Conservation (phyloP, 805 yeast genomes). For the Ogataea allantospora region DNA sequence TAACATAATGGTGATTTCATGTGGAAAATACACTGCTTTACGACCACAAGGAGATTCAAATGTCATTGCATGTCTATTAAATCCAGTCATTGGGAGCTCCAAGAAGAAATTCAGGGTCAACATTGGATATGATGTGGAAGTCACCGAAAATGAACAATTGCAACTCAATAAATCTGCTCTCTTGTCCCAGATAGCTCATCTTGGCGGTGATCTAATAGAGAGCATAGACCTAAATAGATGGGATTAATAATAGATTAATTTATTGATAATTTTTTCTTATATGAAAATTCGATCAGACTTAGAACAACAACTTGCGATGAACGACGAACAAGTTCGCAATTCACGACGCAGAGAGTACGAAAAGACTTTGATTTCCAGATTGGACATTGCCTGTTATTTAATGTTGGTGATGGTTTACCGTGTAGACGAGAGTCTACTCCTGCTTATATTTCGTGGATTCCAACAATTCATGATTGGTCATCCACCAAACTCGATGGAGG, state of each 20-base stretch:
- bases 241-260: conserved; percentile 7
- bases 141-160: conserved; percentile 51
- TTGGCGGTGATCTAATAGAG: conserved; percentile 64
- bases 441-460: conserved; percentile 33
- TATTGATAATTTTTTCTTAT: background rate
- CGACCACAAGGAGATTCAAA: conserved; percentile 48
- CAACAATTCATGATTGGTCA: conserved; percentile 39
- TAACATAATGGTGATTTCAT: conserved; percentile 68
- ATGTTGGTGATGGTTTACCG: conserved; percentile 39
- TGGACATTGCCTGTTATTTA: conserved; percentile 38
- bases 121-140: conserved; percentile 69
- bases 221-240: conserved; percentile 26
- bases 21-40: conserved; percentile 52
- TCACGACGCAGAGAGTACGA: conserved; percentile 42
- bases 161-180: conserved; percentile 69
- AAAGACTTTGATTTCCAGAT: conserved; percentile 34
- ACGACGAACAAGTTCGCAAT: conserved; percentile 41
- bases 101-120: conserved; percentile 76
- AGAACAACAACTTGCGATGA: conserved; percentile 37
- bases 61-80: conserved; percentile 77
- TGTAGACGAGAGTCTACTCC: conserved; percentile 40
- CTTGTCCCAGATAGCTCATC: conserved; percentile 63
- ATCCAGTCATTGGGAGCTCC: conserved; percentile 54
- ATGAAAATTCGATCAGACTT: conserved; percentile 14
- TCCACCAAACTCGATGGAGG: conserved; percentile 39